These are phyloP conservation scores for Tolypocladium nubicola DNA, from an alignment of 2,329 filamentous ascomycete species.

Conservation along the genomic window DNA sequence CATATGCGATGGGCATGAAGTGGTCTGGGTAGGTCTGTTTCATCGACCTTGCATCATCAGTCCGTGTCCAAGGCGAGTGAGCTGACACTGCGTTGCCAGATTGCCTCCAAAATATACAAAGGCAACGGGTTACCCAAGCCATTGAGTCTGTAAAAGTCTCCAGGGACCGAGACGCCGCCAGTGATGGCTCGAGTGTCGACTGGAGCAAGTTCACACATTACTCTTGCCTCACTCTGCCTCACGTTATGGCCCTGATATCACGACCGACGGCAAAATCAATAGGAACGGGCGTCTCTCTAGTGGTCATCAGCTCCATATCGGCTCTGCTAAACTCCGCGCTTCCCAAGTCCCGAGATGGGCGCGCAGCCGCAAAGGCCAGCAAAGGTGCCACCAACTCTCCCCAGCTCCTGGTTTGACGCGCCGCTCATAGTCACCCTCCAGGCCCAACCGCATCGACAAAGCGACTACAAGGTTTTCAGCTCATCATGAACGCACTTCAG, in stretches of 20 bases:
- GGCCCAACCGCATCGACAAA: constrained; percentile 27
- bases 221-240: constrained; percentile 49
- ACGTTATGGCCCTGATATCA: constrained; percentile 65
- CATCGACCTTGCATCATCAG: not conserved
- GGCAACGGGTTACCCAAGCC: constrained; percentile 16
- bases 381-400: constrained; percentile 20
- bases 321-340: constrained; percentile 68
- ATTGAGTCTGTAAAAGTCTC: constrained; percentile 9
- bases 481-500: constrained; percentile 58
- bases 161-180: constrained; percentile 1
- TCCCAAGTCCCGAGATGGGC: constrained; percentile 43
- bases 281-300: constrained; percentile 49
- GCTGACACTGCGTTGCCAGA: constrained; percentile 18
- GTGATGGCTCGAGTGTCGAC: constrained; percentile 9
- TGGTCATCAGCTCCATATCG: constrained; percentile 72
- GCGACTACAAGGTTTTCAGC: constrained; percentile 43
- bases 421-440: constrained; percentile 9
- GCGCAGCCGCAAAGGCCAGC: constrained; percentile 23
- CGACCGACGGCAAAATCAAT: constrained; percentile 55
- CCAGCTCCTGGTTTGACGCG: not conserved
- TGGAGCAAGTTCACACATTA: constrained; percentile 34
- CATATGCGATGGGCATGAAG: constrained; percentile 47
- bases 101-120: constrained; percentile 32
- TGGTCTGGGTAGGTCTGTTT: constrained; percentile 73
- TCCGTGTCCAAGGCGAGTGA: not conserved